Evolutionary conservation across 2,329 filamentous ascomycete species (phyloP).

Genomic region (Akanthomyces dipterigenus): DNA sequence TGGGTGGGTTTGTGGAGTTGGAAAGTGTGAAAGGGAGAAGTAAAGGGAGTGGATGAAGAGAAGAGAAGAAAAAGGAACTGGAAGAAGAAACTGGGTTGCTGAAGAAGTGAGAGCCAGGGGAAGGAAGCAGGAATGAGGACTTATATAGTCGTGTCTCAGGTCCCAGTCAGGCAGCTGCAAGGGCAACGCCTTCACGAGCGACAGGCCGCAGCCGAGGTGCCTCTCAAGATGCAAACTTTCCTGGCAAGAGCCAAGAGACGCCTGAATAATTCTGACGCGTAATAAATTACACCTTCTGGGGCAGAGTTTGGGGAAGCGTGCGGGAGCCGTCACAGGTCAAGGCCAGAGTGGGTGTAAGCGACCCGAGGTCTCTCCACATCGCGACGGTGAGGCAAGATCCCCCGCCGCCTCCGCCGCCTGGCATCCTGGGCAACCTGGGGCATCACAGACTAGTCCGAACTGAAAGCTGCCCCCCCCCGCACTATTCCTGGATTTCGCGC

Average conservation of each 20-base stretch:
- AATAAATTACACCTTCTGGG: not conserved
- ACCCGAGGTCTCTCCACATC: slow-evolving; percentile 4
- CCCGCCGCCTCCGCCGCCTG: not conserved
- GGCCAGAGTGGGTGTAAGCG: not conserved
- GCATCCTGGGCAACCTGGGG: not conserved
- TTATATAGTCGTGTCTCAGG: not conserved
- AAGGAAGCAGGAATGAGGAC: not conserved
- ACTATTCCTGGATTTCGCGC: not conserved
- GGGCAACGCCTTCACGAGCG: not conserved
- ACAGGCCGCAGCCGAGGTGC: not conserved
- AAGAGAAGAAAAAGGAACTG: not conserved
- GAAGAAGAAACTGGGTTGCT: not conserved
- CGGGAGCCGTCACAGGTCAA: not conserved
- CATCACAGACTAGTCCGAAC: not conserved
- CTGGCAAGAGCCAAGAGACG: not conserved
- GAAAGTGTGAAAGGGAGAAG: not conserved
- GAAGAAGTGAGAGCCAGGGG: not conserved
- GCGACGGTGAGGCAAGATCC: not conserved
- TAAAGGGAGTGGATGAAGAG: not conserved
- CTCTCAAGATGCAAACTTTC: not conserved
- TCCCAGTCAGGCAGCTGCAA: not conserved
- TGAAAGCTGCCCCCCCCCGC: not conserved
- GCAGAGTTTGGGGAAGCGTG: not conserved
- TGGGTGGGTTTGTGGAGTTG: not conserved
- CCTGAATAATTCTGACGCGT: not conserved